phyloP scores from a whole-genome alignment of 2,329 filamentous ascomycete species.

The Metarhizium sp. region DNA sequence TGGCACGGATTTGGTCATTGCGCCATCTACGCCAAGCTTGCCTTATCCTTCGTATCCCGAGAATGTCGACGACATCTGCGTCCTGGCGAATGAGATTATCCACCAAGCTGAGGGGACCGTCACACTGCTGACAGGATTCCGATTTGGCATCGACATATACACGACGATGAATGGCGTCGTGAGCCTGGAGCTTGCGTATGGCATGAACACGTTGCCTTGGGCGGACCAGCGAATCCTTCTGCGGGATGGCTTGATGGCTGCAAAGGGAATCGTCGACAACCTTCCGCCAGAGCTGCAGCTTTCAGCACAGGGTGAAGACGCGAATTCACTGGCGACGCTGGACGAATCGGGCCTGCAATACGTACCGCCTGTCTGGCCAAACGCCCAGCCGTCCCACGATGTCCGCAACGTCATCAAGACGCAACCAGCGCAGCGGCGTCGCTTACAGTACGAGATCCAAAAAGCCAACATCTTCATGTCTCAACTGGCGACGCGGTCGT shows the following conservation, averaged over 20 bases:
- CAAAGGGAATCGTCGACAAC: slow-evolving; percentile 58
- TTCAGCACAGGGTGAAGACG: slow-evolving; percentile 26
- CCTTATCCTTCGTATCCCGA: slow-evolving; percentile 71
- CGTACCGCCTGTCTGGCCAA: slow-evolving; percentile 39
- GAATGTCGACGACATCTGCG: slow-evolving; percentile 77
- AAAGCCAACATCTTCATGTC: slow-evolving; percentile 85
- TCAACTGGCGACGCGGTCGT: slow-evolving; percentile 71
- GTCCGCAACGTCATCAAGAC: slow-evolving; percentile 39
- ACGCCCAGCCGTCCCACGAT: slow-evolving; percentile 37
- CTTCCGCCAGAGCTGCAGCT: slow-evolving; percentile 62
- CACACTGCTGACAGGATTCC: slow-evolving; percentile 71
- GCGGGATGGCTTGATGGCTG: slow-evolving; percentile 59
- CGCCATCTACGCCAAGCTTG: slow-evolving; percentile 64
- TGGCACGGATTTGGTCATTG: slow-evolving; percentile 63
- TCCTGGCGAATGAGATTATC: slow-evolving; percentile 61
- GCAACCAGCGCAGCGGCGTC: slow-evolving; percentile 40
- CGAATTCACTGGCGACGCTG: slow-evolving; percentile 27
- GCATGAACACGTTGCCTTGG: slow-evolving; percentile 69
- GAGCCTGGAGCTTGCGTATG: slow-evolving; percentile 75
- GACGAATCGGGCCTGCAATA: slow-evolving; percentile 41
- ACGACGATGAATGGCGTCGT: slow-evolving; percentile 70
- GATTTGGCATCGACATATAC: slow-evolving; percentile 68
- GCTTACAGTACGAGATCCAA: slow-evolving; percentile 77
- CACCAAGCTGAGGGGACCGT: slow-evolving; percentile 58
- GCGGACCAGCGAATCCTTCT: slow-evolving; percentile 67